Base-by-base conservation (phyloP, 768 basidiomycete genomes). In the Amanita subjunquillea region DNA sequence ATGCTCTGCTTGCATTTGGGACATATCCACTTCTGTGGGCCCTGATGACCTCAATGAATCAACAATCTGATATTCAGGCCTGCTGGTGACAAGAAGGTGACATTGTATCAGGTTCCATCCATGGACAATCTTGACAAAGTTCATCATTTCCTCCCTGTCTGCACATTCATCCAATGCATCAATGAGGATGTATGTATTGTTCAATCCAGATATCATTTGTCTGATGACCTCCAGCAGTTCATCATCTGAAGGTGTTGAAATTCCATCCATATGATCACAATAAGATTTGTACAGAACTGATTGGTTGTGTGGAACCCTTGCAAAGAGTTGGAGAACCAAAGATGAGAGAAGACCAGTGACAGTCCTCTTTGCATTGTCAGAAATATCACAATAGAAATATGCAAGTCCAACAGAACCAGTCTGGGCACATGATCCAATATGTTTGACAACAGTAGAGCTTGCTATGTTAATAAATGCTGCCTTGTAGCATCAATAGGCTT, bases 361-460 rank as follows among this genome's bases (percentile, higher is more conserved):
- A 20, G 1, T 27, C 10, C 23, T 38, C 38, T 49, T 49, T 10
- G 2, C 17, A 9, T 4, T 4, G 10, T 49, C 37, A 25, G 13
- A 23, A 29, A 49, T 39, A 20, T 49, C 48, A 49, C 32, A 49
- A 29, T 49, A 49, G 23, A 38, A 49, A 36, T 49, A 49, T 36
- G 10, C 48, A 8, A 45, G 1, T 32, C 25, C 44, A 38, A n/a
- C 39, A 7, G 29, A 17, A 22, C 6, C 7, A 6, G 3, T 13
- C 8, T 8, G 25, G 17, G 9, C 29, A 47, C 15, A n/a, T 29
- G 5, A 4, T n/a, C 38, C 5, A 25, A 49, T 25, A 39, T 49
- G 22, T 22, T 49, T 4, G 13, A 49, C 15, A 15, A 49, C 23
- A 9, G 25, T 40, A 25, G 48, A 50, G n/a, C 48, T 50, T 23